Percentiles rank a stretch among this genome's conserved stretches.
phyloP scores from a whole-genome alignment of 768 basidiomycete species.

The Rhizopogon sp. region DNA sequence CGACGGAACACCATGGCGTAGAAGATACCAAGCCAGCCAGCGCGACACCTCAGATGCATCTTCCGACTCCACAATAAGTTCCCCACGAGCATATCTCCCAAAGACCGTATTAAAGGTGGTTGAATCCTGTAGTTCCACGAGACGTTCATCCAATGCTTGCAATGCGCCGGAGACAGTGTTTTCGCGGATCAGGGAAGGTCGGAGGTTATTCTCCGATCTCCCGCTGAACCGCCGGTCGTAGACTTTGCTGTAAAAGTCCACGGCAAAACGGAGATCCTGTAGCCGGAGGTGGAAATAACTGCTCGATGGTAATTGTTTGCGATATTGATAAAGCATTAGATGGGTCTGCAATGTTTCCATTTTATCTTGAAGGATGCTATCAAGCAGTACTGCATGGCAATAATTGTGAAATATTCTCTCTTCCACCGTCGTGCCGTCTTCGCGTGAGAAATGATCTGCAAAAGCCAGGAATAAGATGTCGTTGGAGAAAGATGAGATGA shows the following conservation, averaged over 20 bases:
- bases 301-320: conserved; percentile 52
- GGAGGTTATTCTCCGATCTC: conserved; percentile 54
- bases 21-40: conserved; percentile 65
- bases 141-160: conserved; percentile 53
- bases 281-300: conserved; percentile 63
- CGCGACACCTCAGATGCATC: conserved; percentile 22
- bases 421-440: conserved; percentile 49
- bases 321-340: conserved; percentile 64
- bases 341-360: conserved; percentile 72
- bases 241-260: conserved; percentile 72
- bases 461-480: conserved; percentile 76
- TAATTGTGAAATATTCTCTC: conserved; percentile 66
- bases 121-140: conserved; percentile 37
- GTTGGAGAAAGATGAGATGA: conserved; percentile 85
- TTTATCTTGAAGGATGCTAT: conserved; percentile 91
- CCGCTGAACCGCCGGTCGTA: conserved; percentile 76
- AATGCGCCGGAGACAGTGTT: conserved; percentile 64
- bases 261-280: conserved; percentile 69
- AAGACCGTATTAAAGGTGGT: conserved; percentile 29
- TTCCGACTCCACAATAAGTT: conserved; percentile 28
- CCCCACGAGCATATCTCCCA: conserved; percentile 52
- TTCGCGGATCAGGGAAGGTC: conserved; percentile 68
- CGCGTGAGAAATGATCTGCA: conserved; percentile 71
- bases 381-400: conserved; percentile 72
- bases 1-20: conserved; percentile 64